Evolutionary conservation across 2,329 filamentous ascomycete genomes (phyloP).

Genomic region (Cladorrhinum sp.): DNA sequence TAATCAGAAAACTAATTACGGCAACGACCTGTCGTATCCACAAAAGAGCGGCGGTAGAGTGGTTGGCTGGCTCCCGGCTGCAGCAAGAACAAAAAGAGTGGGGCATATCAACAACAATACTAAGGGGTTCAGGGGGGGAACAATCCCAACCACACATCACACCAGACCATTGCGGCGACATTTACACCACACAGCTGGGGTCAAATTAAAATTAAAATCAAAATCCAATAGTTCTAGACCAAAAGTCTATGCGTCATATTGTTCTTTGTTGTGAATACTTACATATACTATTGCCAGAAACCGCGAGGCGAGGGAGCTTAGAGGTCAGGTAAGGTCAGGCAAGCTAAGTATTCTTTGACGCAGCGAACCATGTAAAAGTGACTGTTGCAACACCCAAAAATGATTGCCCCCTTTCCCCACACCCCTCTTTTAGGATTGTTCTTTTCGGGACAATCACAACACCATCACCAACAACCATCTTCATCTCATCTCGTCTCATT

Average conservation of each 20-base stretch:
- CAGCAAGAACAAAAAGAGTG: slow-evolving; percentile 11
- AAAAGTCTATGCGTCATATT: slow-evolving; percentile 4
- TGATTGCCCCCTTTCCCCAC: too few relatives aligned
- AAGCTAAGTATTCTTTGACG: too few relatives aligned
- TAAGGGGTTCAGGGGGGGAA: slow-evolving; percentile 13
- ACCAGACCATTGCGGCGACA: slow-evolving; percentile 10
- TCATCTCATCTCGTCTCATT: not conserved
- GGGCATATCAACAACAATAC: slow-evolving; percentile 22
- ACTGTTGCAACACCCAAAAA: too few relatives aligned
- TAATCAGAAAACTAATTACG: too few relatives aligned
- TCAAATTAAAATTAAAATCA: too few relatives aligned
- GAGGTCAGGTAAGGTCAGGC: too few relatives aligned
- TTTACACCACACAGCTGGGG: not conserved
- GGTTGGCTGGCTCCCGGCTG: not conserved
- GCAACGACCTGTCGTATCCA: not conserved
- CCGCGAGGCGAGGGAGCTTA: too few relatives aligned
- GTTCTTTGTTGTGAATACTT: not conserved
- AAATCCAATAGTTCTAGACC: not conserved
- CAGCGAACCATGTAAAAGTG: too few relatives aligned
- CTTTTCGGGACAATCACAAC: not conserved
- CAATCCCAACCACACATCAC: too few relatives aligned
- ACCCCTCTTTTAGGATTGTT: slow-evolving; percentile 12
- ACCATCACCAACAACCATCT: not conserved
- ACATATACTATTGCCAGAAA: not conserved
- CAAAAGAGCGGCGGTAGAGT: not conserved